Base-by-base conservation (phyloP, 257 asterid genomes). In the Thymus mandschuricus region DNA sequence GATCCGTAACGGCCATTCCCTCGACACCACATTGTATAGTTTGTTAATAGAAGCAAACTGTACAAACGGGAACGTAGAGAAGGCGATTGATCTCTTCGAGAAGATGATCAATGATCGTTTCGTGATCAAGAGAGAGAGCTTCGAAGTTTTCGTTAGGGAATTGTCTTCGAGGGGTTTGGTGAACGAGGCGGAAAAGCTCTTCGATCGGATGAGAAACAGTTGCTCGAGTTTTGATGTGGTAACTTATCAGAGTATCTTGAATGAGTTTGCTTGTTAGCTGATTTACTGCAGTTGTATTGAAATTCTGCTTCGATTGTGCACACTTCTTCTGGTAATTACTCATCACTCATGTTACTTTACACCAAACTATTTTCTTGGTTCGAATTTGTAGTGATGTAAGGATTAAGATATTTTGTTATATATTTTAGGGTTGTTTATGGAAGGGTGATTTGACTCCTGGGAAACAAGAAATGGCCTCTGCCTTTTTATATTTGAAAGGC, bases 11-110 rank as follows among this genome's bases (percentile, higher is more conserved):
- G 81, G 87, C 29, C 60, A 76, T 41, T 43, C 41, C 60, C 83
- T 78, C 54, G 87, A 85, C 55, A 56, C 86, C 30, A 76, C 86
- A n/a, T 71, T 85, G 73, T 85, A 85, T 48, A 78, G 80, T 69
- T 66, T 56, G 70, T 74, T 80, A 55, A 72, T 85, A 8, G 57
- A 51, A 62, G 81, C 73, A 28, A 78, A 78, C 73, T 82, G 81
- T 43, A 41, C 13, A 27, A 45, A 66, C 6, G 84, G 83, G 27
- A 72, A 82, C 35, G 50, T 59, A n/a, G 68, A 69, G 31, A 81
- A 58, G 82, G 90, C 87, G 7, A 33, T 76, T 11, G 61, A 29
- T 67, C 60, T 82, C 4, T 78, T 76, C 45, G 58, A 51, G 67
- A 75, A 80, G 79, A 85, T 82, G 87, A 68, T 85, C 28, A 73